A percentile compares a stretch with the other conserved stretches of the same genome.
Conservation (phyloP, 2,329 filamentous ascomycete species). For the Colletotrichum sp. region DNA sequence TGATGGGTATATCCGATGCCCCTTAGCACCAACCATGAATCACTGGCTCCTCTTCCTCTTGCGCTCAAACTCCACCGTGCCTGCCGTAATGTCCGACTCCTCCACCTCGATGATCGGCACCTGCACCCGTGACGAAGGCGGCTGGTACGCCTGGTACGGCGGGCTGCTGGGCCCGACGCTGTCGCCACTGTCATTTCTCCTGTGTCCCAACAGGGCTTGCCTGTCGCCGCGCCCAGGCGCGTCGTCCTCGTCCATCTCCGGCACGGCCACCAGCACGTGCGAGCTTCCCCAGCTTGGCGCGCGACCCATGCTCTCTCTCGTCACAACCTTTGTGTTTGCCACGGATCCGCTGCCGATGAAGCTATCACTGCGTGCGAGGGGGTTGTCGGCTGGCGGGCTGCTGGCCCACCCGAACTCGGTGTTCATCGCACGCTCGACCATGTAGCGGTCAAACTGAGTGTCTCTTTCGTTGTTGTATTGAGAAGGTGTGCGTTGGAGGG, state of each 20-base stretch:
- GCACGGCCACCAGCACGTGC: slow-evolving; percentile 40
- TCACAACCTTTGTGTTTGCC: slow-evolving; percentile 9
- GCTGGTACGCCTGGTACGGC: neutral
- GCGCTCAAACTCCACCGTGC: slow-evolving; percentile 29
- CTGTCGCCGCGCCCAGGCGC: slow-evolving; percentile 28
- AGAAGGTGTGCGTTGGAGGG: neutral
- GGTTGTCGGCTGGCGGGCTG: slow-evolving; percentile 1
- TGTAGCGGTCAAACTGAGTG: slow-evolving; percentile 31
- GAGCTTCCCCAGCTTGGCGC: slow-evolving; percentile 41
- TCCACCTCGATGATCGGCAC: slow-evolving; percentile 19
- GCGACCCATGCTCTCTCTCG: slow-evolving; percentile 29
- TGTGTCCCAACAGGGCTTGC: slow-evolving; percentile 32
- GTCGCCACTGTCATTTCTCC: slow-evolving; percentile 3
- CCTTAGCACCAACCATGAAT: neutral
- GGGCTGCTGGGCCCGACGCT: neutral
- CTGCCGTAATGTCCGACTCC: slow-evolving; percentile 27
- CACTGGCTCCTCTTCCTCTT: slow-evolving; percentile 26
- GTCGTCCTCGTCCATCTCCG: slow-evolving; percentile 39
- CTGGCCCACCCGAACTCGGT: slow-evolving; percentile 37
- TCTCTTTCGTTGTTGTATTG: slow-evolving; percentile 31
- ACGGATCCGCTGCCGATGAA: slow-evolving; percentile 27
- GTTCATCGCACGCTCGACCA: slow-evolving; percentile 35
- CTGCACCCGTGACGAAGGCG: neutral
- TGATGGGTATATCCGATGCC: slow-evolving; percentile 13
- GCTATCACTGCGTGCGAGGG: slow-evolving; percentile 28